Evolutionary conservation across 768 basidiomycete genomes (phyloP), one percentile per base, ranked within the genome.

Genomic region (Erythrobasidium yunnanense): DNA sequence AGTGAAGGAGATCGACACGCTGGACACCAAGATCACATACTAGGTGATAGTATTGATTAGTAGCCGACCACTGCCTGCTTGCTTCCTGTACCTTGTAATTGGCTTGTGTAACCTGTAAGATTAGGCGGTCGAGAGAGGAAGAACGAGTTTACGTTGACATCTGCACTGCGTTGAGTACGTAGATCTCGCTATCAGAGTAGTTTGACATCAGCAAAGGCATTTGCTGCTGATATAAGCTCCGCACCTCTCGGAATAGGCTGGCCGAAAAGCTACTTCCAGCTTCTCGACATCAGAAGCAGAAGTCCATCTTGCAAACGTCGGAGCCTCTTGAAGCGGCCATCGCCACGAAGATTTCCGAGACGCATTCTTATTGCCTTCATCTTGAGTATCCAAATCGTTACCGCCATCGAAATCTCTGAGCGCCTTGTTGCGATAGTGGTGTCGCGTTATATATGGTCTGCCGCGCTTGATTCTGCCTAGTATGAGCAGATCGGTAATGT

Each of bases 11-110:
- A 38, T 63, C 4, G 47, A 63, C 23, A 32, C 23, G 13, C 38
- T 63, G 8, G 60, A 63, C 49, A 63, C 25, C n/a, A 46, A 63
- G 30, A 35, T 63, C 13, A 18, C 45, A 8, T 63, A 51, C 32
- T 63, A 52, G 38, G 11, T n/a, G 38, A n/a, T n/a, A 42, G 11
- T 42, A 42, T 42, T n/a, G n/a, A n/a, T n/a, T n/a, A n/a, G n/a
- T n/a, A n/a, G n/a, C n/a, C n/a, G n/a, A n/a, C n/a, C n/a, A n/a
- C n/a, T n/a, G n/a, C n/a, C n/a, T n/a, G n/a, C n/a, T n/a, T n/a
- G n/a, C n/a, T n/a, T n/a, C n/a, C n/a, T n/a, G n/a, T n/a, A n/a
- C n/a, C n/a, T n/a, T n/a, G n/a, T n/a, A n/a, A n/a, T n/a, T n/a
- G n/a, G n/a, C n/a, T n/a, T n/a, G n/a, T n/a, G n/a, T n/a, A n/a